phyloP scores from a whole-genome alignment of 768 basidiomycete genomes.

The Agaricus bisporus region DNA sequence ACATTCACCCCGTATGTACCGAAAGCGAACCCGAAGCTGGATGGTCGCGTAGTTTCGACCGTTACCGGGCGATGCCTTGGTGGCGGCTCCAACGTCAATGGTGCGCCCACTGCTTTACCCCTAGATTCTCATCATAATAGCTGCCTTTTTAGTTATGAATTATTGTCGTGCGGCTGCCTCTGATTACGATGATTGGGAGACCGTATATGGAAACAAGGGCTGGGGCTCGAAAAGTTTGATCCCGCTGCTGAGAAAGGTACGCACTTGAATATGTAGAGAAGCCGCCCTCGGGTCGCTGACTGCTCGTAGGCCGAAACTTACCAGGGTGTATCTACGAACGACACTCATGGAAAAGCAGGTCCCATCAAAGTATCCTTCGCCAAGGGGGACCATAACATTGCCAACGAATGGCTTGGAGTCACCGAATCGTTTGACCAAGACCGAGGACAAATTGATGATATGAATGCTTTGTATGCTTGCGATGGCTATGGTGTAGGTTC shows the following conservation, averaged over 20 bases:
- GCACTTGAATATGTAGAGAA: not conserved
- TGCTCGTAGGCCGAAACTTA: conserved; percentile 34
- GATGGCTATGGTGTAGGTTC: not conserved
- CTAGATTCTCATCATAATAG: not conserved
- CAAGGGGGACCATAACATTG: conserved; percentile 33
- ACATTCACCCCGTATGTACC: conserved; percentile 41
- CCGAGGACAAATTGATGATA: not conserved
- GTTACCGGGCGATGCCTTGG: conserved; percentile 47
- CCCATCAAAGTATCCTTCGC: conserved; percentile 44
- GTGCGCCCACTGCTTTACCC: conserved; percentile 23
- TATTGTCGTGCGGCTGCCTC: conserved; percentile 40
- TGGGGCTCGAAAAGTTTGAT: conserved; percentile 57
- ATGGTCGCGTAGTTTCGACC: conserved; percentile 38
- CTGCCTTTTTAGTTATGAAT: conserved; percentile 33
- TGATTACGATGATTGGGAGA: conserved; percentile 53
- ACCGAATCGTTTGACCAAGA: not conserved
- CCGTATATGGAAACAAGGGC: conserved; percentile 42
- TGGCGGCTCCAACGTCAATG: conserved; percentile 59
- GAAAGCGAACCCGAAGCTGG: conserved; percentile 33
- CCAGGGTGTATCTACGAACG: conserved; percentile 19
- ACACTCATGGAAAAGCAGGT: conserved; percentile 42
- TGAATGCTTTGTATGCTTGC: not conserved
- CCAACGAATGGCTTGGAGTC: conserved; percentile 27
- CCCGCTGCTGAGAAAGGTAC: conserved; percentile 53
- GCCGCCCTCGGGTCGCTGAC: not conserved